Evolutionary conservation across 768 basidiomycete genomes (phyloP).

Genomic region (Nidula microcarpa): DNA sequence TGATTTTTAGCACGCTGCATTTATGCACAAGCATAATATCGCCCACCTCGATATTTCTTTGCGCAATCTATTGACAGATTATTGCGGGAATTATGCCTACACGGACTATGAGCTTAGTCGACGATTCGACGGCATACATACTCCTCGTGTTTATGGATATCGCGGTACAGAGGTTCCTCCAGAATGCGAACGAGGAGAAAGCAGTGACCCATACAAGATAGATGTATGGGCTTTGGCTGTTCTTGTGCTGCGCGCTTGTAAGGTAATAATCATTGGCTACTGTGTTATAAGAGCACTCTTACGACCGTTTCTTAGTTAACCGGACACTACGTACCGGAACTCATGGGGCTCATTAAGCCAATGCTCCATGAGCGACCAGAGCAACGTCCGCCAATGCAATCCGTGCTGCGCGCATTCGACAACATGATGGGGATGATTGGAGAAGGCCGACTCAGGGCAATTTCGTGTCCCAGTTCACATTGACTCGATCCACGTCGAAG

Average conservation of each 20-base stretch:
- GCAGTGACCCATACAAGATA: slow-evolving; percentile 60
- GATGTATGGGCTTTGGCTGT: slow-evolving; percentile 74
- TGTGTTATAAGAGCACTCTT: background rate
- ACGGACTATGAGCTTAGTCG: slow-evolving; percentile 74
- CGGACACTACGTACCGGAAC: slow-evolving; percentile 54
- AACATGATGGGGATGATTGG: slow-evolving; percentile 39
- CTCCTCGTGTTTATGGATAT: slow-evolving; percentile 36
- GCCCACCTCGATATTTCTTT: slow-evolving; percentile 74
- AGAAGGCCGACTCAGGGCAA: background rate
- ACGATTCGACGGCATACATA: slow-evolving; percentile 36
- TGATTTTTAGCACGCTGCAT: slow-evolving; percentile 52
- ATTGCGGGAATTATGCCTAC: slow-evolving; percentile 60
- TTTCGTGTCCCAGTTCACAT: slow-evolving; percentile 12
- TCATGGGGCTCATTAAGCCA: slow-evolving; percentile 49
- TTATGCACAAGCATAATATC: slow-evolving; percentile 65
- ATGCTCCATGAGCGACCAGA: slow-evolving; percentile 57
- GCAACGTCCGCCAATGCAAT: slow-evolving; percentile 45
- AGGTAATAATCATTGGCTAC: slow-evolving; percentile 35
- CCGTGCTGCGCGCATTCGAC: slow-evolving; percentile 51
- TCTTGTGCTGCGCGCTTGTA: slow-evolving; percentile 60
- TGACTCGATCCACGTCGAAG: too few relatives aligned
- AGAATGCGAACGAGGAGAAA: slow-evolving; percentile 53
- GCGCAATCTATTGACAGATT: slow-evolving; percentile 66
- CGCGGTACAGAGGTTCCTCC: slow-evolving; percentile 69
- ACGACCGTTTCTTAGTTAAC: slow-evolving; percentile 36